Evolutionary conservation across 768 basidiomycete genomes (phyloP).

Genomic region (Postia placenta): DNA sequence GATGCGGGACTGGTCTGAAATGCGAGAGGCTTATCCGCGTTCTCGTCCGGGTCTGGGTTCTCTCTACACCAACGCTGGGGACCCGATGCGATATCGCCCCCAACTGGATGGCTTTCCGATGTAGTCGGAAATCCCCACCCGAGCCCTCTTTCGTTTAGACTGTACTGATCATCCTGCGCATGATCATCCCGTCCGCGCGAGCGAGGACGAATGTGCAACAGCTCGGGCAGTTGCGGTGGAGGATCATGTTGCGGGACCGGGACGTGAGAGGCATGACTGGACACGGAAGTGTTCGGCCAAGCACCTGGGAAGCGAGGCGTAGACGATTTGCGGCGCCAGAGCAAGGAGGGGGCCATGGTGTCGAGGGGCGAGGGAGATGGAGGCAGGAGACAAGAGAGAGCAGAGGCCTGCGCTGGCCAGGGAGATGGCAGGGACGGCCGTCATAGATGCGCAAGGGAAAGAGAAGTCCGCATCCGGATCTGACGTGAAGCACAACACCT

Average conservation of each 20-base stretch:
- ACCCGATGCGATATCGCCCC: background rate
- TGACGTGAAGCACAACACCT: constrained; percentile 8
- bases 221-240: constrained; percentile 4
- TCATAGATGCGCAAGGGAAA: background rate
- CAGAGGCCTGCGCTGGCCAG: background rate
- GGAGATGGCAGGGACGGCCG: background rate
- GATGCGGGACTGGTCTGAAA: background rate
- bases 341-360: constrained; percentile 1
- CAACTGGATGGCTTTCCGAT: background rate
- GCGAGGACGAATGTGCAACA: background rate
- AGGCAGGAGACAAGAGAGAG: background rate
- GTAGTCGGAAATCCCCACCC: background rate
- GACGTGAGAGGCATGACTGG: constrained; percentile 15
- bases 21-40: background rate
- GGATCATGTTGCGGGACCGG: constrained; percentile 4
- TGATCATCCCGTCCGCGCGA: background rate
- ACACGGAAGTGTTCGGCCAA: constrained; percentile 31
- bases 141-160: background rate
- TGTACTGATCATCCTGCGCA: background rate
- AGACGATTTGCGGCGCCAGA: constrained; percentile 15
- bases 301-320: constrained; percentile 39
- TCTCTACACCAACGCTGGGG: background rate
- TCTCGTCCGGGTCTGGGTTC: background rate
- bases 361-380: background rate
- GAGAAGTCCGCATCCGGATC: background rate